Conservation (phyloP, 1,139 yeast species). For the Yamadazyma dendronema region DNA sequence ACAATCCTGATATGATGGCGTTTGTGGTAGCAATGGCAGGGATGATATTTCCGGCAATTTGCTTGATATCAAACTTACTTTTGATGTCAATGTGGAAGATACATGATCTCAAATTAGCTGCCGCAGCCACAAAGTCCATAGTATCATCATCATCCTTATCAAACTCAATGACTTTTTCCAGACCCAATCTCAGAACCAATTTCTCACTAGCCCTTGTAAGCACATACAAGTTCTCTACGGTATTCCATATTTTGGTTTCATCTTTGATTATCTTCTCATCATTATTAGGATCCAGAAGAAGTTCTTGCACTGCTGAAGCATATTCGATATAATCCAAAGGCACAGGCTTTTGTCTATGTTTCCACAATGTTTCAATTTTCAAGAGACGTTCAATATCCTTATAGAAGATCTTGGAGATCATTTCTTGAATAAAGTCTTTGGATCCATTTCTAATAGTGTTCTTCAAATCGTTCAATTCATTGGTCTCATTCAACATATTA, state of each 20-base stretch:
- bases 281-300: constrained; percentile 6
- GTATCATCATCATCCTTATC: constrained; percentile 97
- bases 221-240: constrained; percentile 62
- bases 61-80: constrained; percentile 83
- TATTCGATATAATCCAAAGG: constrained; percentile 45
- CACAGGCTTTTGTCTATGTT: constrained; percentile 61
- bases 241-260: constrained; percentile 66
- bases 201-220: constrained; percentile 49
- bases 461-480: constrained; percentile 69
- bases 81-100: constrained; percentile 72
- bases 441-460: constrained; percentile 37
- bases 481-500: constrained; percentile 67
- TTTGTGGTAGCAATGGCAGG: constrained; percentile 99
- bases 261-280: constrained; percentile 27
- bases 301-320: not conserved
- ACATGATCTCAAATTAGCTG: constrained; percentile 77
- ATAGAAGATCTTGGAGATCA: constrained; percentile 57
- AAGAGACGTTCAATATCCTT: constrained; percentile 75
- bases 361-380: constrained; percentile 77
- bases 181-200: constrained; percentile 50
- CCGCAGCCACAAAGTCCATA: constrained; percentile 79
- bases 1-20: constrained; percentile 90
- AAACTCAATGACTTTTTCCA: constrained; percentile 56
- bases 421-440: constrained; percentile 30
- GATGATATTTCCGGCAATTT: constrained; percentile 95